A percentile compares a stretch with the other conserved stretches of the same genome.
Evolutionary conservation across 371 early-diverging fungal genomes (phyloP).

Genomic region (Synchytrium microbalum): DNA sequence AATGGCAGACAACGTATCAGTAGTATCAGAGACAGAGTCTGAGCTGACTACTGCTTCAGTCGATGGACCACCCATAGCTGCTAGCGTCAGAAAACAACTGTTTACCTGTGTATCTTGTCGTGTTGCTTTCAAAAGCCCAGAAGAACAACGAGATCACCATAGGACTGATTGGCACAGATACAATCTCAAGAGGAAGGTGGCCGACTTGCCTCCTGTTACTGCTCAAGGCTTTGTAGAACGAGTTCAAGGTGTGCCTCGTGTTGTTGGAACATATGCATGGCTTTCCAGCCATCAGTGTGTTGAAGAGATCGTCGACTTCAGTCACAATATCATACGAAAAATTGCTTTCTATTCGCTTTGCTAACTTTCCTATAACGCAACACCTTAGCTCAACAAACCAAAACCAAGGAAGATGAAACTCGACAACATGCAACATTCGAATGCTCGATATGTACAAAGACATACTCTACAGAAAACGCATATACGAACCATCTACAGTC

Average conservation of each 20-base stretch:
- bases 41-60: neutral
- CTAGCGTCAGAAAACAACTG: neutral
- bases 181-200: slow-evolving; percentile 91
- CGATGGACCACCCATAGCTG: neutral
- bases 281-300: neutral
- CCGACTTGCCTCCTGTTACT: slow-evolving; percentile 72
- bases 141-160: slow-evolving; percentile 83
- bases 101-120: slow-evolving; percentile 48
- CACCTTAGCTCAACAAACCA: slow-evolving; percentile 36
- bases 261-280: slow-evolving; percentile 6
- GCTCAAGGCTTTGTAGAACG: slow-evolving; percentile 61
- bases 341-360: neutral
- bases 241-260: neutral
- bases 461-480: slow-evolving; percentile 68
- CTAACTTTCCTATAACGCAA: neutral
- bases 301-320: neutral
- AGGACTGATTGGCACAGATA: slow-evolving; percentile 96
- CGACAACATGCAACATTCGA: slow-evolving; percentile 12
- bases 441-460: slow-evolving; percentile 39
- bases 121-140: slow-evolving; percentile 71
- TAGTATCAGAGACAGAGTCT: neutral
- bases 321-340: too few species aligned
- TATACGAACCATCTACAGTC: slow-evolving; percentile 79
- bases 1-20: neutral
- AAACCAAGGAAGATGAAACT: slow-evolving; percentile 22